Evolutionary conservation across 1,139 yeast genomes (phyloP).

Genomic region (Diutina scorzettiae): DNA sequence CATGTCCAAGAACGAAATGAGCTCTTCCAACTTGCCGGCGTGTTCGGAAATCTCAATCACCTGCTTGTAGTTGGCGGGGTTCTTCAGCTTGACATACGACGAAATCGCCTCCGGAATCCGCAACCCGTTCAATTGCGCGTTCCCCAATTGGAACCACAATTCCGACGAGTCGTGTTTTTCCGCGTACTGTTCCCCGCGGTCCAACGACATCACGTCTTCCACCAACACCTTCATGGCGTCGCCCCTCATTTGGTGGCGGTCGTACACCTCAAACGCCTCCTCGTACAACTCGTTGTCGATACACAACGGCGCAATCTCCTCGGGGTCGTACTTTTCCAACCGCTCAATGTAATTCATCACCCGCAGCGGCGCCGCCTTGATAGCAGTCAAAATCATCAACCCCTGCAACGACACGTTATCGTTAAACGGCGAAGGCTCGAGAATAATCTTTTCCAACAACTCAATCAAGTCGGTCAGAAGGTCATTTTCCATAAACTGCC

Average conservation of each 20-base stretch:
- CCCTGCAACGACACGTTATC: conserved; percentile 95
- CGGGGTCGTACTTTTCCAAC: conserved; percentile 82
- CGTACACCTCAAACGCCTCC: conserved; percentile 90
- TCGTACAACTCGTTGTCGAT: conserved; percentile 79
- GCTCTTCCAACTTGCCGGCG: conserved; percentile 93
- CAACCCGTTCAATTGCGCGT: conserved; percentile 90
- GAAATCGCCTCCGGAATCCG: conserved; percentile 86
- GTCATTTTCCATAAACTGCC: conserved; percentile 94
- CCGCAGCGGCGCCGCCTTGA: conserved; percentile 85
- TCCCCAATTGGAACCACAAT: conserved; percentile 91
- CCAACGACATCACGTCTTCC: conserved; percentile 87
- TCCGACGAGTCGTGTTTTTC: conserved; percentile 80
- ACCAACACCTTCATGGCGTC: conserved; percentile 87
- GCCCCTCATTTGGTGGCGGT: conserved; percentile 64
- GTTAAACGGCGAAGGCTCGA: conserved; percentile 94
- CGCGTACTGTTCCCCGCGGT: conserved; percentile 89
- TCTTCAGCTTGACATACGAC: conserved; percentile 81
- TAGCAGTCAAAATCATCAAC: conserved; percentile 81
- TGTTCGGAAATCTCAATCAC: conserved; percentile 93
- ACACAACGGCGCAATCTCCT: conserved; percentile 88
- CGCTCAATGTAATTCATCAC: conserved; percentile 79
- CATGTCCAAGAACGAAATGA: conserved; percentile 77
- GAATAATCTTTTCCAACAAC: conserved; percentile 83
- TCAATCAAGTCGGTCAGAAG: conserved; percentile 89
- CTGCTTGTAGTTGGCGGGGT: conserved; percentile 81